These are phyloP conservation scores for Lecanicillium sp. DNA, from an alignment of 2,329 filamentous ascomycete species.

Conservation along the genomic window DNA sequence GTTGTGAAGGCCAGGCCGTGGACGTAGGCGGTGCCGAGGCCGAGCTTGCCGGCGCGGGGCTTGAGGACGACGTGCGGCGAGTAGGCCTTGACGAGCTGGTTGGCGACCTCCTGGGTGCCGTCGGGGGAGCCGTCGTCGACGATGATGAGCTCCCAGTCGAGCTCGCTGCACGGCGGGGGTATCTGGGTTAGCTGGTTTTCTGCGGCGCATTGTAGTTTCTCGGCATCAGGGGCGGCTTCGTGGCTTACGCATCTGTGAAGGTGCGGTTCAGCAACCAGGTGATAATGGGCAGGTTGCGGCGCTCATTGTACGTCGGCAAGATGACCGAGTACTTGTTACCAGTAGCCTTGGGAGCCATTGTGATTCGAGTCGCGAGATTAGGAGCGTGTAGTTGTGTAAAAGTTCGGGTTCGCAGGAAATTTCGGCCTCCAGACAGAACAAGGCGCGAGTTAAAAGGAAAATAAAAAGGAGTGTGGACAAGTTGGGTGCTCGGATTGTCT, in stretches of 20 bases:
- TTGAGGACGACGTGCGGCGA: slow-evolving; percentile 73
- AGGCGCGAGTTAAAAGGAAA: neutral
- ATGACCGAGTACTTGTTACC: slow-evolving; percentile 91
- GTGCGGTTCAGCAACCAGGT: slow-evolving; percentile 89
- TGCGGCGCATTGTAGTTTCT: neutral
- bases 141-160: slow-evolving; percentile 97
- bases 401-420: too few relatives aligned
- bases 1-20: slow-evolving; percentile 85
- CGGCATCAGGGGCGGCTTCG: neutral
- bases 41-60: slow-evolving; percentile 87
- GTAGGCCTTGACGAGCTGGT: slow-evolving; percentile 86
- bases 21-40: slow-evolving; percentile 94
- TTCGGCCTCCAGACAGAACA: neutral
- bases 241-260: slow-evolving; percentile 74
- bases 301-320: slow-evolving; percentile 97
- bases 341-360: slow-evolving; percentile 39
- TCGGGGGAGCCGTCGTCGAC: slow-evolving; percentile 98
- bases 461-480: slow-evolving; percentile 5
- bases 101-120: slow-evolving; percentile 83
- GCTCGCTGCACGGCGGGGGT: slow-evolving; percentile 53
- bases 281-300: slow-evolving; percentile 92
- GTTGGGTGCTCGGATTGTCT: slow-evolving; percentile 11
- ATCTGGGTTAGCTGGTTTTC: slow-evolving; percentile 7
- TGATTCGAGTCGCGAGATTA: slow-evolving; percentile 4
- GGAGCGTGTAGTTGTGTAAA: too few relatives aligned